Conservation (phyloP, 2,329 filamentous ascomycete genomes). For the Diatrype stigma region DNA sequence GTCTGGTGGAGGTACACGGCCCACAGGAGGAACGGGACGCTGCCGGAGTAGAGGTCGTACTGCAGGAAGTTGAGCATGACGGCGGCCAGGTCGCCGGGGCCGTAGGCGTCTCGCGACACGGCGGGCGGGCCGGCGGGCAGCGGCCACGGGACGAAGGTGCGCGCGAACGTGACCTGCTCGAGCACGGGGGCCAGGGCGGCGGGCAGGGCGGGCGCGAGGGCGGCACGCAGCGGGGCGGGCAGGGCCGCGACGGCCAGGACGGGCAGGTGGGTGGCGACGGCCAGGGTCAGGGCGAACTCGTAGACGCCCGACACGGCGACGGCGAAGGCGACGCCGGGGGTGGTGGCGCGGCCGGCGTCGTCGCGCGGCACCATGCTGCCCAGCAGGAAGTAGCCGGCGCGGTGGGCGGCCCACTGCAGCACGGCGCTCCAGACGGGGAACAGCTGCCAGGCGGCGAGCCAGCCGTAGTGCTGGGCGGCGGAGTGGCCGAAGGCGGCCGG, state of each 20-base stretch:
- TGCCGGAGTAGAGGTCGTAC: slow-evolving; percentile 26
- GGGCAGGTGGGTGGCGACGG: slow-evolving; percentile 20
- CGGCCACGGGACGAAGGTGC: slow-evolving; percentile 21
- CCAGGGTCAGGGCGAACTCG: slow-evolving; percentile 22
- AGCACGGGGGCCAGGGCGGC: slow-evolving; percentile 12
- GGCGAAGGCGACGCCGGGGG: slow-evolving; percentile 21
- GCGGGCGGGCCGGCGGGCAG: slow-evolving; percentile 11
- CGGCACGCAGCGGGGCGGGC: slow-evolving; percentile 13
- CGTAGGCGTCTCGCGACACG: slow-evolving; percentile 12
- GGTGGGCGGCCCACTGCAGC: slow-evolving; percentile 18
- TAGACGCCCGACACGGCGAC: slow-evolving; percentile 23
- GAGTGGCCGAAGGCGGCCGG: slow-evolving; percentile 17
- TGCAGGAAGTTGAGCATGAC: slow-evolving; percentile 23
- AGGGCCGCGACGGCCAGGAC: slow-evolving; percentile 18
- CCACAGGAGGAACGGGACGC: slow-evolving; percentile 23
- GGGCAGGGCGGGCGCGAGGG: slow-evolving; percentile 16
- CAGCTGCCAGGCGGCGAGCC: slow-evolving; percentile 26
- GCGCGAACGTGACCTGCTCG: slow-evolving; percentile 18
- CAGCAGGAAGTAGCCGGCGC: slow-evolving; percentile 17
- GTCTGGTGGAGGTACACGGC: slow-evolving; percentile 23
- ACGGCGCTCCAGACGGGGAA: slow-evolving; percentile 19
- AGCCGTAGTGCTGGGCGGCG: slow-evolving; percentile 24
- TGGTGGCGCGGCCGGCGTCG: slow-evolving; percentile 16
- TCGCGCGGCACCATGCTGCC: slow-evolving; percentile 19
- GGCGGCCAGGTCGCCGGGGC: slow-evolving; percentile 19